Percentiles rank a stretch among this genome's conserved stretches.
Conservation (phyloP, 202 grass and related monocot species). For the Elaeis oleifera region DNA sequence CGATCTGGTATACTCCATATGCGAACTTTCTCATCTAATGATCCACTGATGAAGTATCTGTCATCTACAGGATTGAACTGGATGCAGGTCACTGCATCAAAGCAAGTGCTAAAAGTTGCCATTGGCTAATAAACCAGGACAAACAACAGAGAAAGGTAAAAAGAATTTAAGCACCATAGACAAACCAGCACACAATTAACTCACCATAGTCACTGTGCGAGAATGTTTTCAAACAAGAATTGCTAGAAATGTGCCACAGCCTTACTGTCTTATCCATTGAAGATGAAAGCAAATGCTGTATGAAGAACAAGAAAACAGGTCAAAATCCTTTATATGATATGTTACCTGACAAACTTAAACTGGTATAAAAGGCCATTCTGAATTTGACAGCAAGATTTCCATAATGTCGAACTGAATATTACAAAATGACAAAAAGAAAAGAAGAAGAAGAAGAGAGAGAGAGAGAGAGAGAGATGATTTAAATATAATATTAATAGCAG, state of each 20-base stretch:
- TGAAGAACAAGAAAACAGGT: conserved; percentile 8
- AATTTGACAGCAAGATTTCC: too few species aligned
- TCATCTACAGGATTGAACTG: conserved; percentile 98
- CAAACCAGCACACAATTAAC: conserved; percentile 17
- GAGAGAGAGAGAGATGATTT: too few species aligned
- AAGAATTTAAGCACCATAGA: conserved; percentile 14
- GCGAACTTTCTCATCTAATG: conserved; percentile 93
- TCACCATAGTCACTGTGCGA: conserved; percentile 93
- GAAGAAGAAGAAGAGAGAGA: too few species aligned
- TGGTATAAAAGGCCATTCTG: too few species aligned
- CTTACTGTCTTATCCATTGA: conserved; percentile 99
- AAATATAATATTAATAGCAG: too few species aligned
- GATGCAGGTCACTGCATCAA: conserved; percentile 80
- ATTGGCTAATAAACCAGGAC: conserved; percentile 4
- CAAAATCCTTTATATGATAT: background rate
- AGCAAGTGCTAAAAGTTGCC: conserved; percentile 6
- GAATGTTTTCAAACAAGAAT: conserved; percentile 93
- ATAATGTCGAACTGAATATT: too few species aligned
- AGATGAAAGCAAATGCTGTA: conserved; percentile 92
- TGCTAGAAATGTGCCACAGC: conserved; percentile 69
- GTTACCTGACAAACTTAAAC: too few species aligned
- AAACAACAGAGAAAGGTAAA: background rate
- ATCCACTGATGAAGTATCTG: conserved; percentile 96
- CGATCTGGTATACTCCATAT: conserved; percentile 91
- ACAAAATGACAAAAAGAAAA: too few species aligned